Percentiles rank a stretch among this genome's conserved stretches.
Conservation (phyloP, 1,284 basidiomycete genomes). For the Fomes fomentarius region DNA sequence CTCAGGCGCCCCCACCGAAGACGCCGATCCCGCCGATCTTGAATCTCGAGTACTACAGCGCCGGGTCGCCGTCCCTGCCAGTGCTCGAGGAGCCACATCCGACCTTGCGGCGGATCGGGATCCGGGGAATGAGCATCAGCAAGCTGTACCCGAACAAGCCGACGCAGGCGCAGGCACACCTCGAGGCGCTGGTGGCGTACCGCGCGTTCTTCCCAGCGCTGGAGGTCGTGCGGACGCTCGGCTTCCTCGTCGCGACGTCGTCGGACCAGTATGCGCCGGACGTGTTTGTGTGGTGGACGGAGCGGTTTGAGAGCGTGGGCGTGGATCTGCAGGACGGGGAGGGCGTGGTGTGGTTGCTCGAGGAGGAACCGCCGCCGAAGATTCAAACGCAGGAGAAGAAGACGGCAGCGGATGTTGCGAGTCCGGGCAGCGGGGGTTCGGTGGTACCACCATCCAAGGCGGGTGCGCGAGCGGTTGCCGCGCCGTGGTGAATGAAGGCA, state of each 20-base stretch:
- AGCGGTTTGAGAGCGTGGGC: conserved; percentile 50
- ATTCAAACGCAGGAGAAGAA: not conserved
- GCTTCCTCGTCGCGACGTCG: conserved; percentile 48
- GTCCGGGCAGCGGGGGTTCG: conserved; percentile 23
- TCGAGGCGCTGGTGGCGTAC: conserved; percentile 42
- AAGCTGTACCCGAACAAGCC: conserved; percentile 47
- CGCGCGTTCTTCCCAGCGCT: conserved; percentile 45
- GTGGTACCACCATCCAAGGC: not conserved
- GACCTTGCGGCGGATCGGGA: conserved; percentile 47
- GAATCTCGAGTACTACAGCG: conserved; percentile 5
- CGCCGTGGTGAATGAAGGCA: not conserved
- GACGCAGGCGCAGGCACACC: conserved; percentile 39
- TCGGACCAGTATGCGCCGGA: conserved; percentile 47
- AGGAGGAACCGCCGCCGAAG: conserved; percentile 32
- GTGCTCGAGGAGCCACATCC: conserved; percentile 36
- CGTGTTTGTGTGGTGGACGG: conserved; percentile 57
- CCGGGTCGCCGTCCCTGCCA: conserved; percentile 30
- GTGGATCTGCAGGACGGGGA: conserved; percentile 57
- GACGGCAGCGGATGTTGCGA: conserved; percentile 1
- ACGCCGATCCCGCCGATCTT: not conserved
- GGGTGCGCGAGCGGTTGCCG: not conserved
- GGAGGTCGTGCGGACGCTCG: conserved; percentile 48
- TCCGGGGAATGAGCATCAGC: conserved; percentile 45
- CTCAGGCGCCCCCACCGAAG: not conserved
- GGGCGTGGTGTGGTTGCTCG: conserved; percentile 47